Base-by-base conservation (phyloP, 495 filamentous ascomycete species). In the Penicillium crystallinum region DNA sequence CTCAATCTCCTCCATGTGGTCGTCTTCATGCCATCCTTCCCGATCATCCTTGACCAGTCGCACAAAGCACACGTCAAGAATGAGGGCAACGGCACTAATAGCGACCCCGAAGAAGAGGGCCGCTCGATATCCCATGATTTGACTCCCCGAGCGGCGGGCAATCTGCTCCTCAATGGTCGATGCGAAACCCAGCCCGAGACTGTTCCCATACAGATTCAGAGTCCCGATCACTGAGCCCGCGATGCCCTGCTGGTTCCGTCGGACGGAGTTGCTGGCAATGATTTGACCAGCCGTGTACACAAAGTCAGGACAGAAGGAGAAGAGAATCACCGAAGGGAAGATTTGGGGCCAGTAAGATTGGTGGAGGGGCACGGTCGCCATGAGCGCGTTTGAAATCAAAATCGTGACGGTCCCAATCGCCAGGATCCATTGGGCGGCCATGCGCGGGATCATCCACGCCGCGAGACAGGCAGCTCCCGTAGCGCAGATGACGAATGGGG, bases 221-320 rank as follows among this genome's bases (percentile, higher is more conserved):
- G 71, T 72, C 0, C 75, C 75, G 30, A 80, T 70, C 8, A 79
- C 58, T 0, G 71, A 75, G 3, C 70, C 77, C 0, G 76, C 77
- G 45, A 78, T 67, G 0, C 78, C 78, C 45, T 81, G 77, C 44
- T 80, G 65, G 19, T 69, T 59, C n/a, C 70, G 57, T 14, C 63
- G 64, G 10, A 81, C 77, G 0, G 65, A 67, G 46, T 80, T 80
- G 42, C 75, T 79, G 6, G 76, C 77, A 50, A 81, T 79, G 39
- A 81, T 79, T 47, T 80, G 77, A 0, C 72, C 74, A 9, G 74
- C 76, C 0, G 73, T 77, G 44, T 72, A 78, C 25, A 77, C 69
- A 4, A 81, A 68, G 54, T 81, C 78, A 0, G 76, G 75, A 55
- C 71, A 76, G 35, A 79, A 69, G 0, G 69, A 59, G 42, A 70